These are phyloP conservation scores for Abelmoschus esculentus DNA, from an alignment of 345 rosid genomes.

Conservation along the genomic window DNA sequence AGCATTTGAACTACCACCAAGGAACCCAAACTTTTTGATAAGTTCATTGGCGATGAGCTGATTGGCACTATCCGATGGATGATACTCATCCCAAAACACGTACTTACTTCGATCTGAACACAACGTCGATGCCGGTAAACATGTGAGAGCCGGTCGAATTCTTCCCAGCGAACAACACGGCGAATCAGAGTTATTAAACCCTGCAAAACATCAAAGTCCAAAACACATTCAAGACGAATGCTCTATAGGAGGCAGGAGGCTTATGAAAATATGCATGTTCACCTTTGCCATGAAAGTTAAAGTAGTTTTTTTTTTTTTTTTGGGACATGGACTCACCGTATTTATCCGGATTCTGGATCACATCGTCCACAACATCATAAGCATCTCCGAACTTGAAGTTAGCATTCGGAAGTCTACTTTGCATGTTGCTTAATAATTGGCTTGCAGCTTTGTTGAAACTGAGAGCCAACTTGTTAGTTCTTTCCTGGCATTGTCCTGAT, in stretches of 20 bases:
- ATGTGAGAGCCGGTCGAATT: neutral
- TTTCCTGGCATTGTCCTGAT: slow-evolving; percentile 58
- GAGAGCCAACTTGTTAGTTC: slow-evolving; percentile 59
- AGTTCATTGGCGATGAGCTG: neutral
- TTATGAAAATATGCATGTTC: neutral
- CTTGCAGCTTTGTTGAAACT: slow-evolving; percentile 52
- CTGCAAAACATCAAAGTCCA: neutral
- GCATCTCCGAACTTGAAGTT: slow-evolving; percentile 77
- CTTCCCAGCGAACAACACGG: neutral
- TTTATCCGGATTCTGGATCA: slow-evolving; percentile 59
- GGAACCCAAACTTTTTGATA: neutral
- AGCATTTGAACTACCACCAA: neutral
- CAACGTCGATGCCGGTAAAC: neutral
- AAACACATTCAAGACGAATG: neutral
- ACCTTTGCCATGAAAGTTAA: neutral
- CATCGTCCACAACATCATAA: slow-evolving; percentile 68
- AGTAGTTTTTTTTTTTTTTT: neutral
- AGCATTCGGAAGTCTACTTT: slow-evolving; percentile 36
- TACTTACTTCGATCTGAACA: neutral
- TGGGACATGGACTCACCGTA: slow-evolving; percentile 38
- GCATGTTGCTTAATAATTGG: slow-evolving; percentile 36
- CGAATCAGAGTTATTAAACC: neutral
- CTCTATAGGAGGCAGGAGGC: neutral
- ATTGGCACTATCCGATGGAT: neutral
- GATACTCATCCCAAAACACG: neutral